Conservation (phyloP, 495 filamentous ascomycete genomes). For the Bryoglossum gracile region DNA sequence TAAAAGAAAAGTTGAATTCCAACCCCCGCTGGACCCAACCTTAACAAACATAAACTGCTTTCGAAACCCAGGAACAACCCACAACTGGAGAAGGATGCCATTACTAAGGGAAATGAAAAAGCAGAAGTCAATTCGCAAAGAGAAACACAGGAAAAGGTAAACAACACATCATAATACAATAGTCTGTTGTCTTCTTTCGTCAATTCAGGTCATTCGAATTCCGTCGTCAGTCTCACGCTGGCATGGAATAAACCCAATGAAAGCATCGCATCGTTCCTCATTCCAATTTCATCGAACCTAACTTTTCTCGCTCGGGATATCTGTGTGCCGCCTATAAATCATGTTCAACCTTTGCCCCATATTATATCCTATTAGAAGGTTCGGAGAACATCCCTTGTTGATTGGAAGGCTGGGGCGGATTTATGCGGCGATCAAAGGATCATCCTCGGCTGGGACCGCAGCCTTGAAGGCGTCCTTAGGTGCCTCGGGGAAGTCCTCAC, state of each 20-base stretch:
- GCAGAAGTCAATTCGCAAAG: neutral
- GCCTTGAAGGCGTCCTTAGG: slow-evolving; percentile 38
- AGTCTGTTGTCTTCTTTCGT: neutral
- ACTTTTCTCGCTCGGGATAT: neutral
- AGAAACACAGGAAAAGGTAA: neutral
- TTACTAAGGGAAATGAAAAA: neutral
- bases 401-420: neutral
- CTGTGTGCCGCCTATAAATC: neutral
- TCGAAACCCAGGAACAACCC: too few species aligned
- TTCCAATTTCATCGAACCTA: slow-evolving; percentile 1
- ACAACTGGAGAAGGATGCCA: too few species aligned
- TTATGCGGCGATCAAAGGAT: slow-evolving; percentile 23
- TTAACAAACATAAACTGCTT: too few species aligned
- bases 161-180: slow-evolving; percentile 13
- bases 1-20: too few species aligned
- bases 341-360: neutral
- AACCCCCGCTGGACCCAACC: too few species aligned
- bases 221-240: neutral
- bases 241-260: neutral
- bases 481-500: slow-evolving; percentile 53
- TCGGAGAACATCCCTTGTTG: neutral
- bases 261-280: slow-evolving; percentile 9
- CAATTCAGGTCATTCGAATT: slow-evolving; percentile 9
- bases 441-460: slow-evolving; percentile 11
- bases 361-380: neutral